These are phyloP conservation scores for Zizania latifolia DNA, from an alignment of 176 grass and related monocot species.

Conservation along the genomic window DNA sequence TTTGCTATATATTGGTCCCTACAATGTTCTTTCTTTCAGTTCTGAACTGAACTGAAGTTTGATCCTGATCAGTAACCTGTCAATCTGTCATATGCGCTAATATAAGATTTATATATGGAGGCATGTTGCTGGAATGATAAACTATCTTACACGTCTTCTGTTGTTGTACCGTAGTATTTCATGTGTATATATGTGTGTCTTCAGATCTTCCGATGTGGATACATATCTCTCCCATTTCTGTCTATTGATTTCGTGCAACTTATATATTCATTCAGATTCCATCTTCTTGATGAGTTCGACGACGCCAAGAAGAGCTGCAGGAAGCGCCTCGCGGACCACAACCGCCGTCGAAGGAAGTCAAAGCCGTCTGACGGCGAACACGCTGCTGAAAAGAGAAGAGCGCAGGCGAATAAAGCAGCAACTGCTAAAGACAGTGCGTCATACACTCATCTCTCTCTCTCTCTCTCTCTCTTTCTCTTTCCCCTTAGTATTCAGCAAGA, in stretches of 20 bases:
- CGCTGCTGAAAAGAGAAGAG: slow-evolving; percentile 37
- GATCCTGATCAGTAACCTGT: not conserved
- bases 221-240: not conserved
- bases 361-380: slow-evolving; percentile 47
- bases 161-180: slow-evolving; percentile 35
- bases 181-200: slow-evolving; percentile 40
- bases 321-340: slow-evolving; percentile 91
- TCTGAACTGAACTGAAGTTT: slow-evolving; percentile 12
- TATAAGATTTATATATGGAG: not conserved
- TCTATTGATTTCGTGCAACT: not conserved
- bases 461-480: not conserved
- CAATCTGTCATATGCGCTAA: not conserved
- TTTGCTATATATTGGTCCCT: slow-evolving; percentile 39
- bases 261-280: slow-evolving; percentile 48
- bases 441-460: not conserved
- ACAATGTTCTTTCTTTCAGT: slow-evolving; percentile 26
- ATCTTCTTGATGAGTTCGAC: slow-evolving; percentile 87
- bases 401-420: slow-evolving; percentile 35
- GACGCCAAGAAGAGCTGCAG: slow-evolving; percentile 90
- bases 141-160: not conserved
- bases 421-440: slow-evolving; percentile 47
- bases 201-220: not conserved
- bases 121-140: not conserved
- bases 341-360: slow-evolving; percentile 82
- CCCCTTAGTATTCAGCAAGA: not conserved